Percentiles rank a stretch among this genome's conserved stretches.
These are phyloP conservation scores for Trametes meyenii DNA, from an alignment of 768 basidiomycete species.

Conservation along the genomic window DNA sequence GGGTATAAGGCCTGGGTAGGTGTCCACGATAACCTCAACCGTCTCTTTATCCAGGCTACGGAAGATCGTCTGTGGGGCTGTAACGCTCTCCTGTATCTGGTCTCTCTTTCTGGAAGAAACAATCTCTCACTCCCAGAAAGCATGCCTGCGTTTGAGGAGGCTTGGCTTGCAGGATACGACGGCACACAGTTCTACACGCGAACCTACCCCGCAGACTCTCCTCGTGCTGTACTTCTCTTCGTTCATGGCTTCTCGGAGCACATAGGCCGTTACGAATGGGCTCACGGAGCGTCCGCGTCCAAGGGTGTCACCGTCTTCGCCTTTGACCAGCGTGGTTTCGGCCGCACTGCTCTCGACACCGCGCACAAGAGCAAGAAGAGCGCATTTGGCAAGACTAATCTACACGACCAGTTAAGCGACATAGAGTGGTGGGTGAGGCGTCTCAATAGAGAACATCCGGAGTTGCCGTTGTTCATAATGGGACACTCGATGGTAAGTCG, in stretches of 20 bases:
- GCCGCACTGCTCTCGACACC: constrained; percentile 64
- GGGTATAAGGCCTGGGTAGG: no score
- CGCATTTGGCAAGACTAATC: constrained; percentile 62
- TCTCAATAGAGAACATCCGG: constrained; percentile 43
- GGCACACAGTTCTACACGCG: constrained; percentile 69
- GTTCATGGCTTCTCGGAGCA: constrained; percentile 79
- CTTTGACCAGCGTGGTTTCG: constrained; percentile 78
- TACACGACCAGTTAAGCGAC: constrained; percentile 62
- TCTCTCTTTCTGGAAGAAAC: no score
- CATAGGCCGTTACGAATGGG: constrained; percentile 63
- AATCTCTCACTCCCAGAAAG: no score
- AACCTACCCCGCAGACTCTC: constrained; percentile 49
- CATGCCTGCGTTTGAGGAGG: constrained; percentile 35
- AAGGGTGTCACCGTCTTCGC: constrained; percentile 64
- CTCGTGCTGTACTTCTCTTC: constrained; percentile 62
- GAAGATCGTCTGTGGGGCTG: no score
- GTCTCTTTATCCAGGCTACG: no score
- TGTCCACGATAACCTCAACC: no score
- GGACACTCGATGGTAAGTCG: constrained; percentile 72
- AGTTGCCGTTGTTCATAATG: constrained; percentile 62
- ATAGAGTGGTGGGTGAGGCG: constrained; percentile 64
- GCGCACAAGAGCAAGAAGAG: constrained; percentile 54
- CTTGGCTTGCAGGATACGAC: constrained; percentile 63
- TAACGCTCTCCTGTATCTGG: no score
- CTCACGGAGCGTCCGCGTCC: constrained; percentile 56